Evolutionary conservation across 345 rosid species (phyloP).

Genomic region (Murraya paniculata): DNA sequence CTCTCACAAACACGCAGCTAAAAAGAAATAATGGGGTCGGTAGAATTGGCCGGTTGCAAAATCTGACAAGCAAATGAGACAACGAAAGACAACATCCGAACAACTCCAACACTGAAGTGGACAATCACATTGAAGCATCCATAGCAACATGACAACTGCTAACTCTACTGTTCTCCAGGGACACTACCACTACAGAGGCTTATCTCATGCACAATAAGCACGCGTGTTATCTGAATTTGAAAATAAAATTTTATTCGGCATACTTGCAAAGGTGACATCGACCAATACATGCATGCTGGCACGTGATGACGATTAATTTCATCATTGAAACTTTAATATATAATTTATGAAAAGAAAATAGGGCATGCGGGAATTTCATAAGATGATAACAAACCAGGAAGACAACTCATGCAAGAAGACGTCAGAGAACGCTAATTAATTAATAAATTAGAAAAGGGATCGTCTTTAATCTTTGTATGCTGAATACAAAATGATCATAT

Average conservation of each 20-base stretch:
- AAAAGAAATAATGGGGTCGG: neutral
- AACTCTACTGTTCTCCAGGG: neutral
- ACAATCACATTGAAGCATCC: constrained; percentile 32
- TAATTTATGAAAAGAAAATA: neutral
- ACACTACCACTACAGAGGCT: neutral
- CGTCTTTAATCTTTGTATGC: neutral
- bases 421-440: constrained; percentile 8
- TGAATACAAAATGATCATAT: neutral
- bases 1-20: neutral
- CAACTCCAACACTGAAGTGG: neutral
- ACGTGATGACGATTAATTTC: constrained; percentile 11
- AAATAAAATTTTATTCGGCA: too few species aligned
- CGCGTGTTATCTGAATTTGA: neutral
- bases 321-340: neutral
- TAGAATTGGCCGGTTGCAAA: neutral
- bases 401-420: constrained; percentile 34
- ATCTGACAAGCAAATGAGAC: constrained; percentile 2
- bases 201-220: neutral
- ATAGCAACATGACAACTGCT: constrained; percentile 9
- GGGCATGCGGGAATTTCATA: neutral
- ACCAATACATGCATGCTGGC: constrained; percentile 8
- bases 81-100: constrained; percentile 10
- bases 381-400: constrained; percentile 7
- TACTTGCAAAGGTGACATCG: neutral
- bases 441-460: neutral